These are phyloP conservation scores for Croton setiger DNA, from an alignment of 441 rosid genomes.

Conservation along the genomic window DNA sequence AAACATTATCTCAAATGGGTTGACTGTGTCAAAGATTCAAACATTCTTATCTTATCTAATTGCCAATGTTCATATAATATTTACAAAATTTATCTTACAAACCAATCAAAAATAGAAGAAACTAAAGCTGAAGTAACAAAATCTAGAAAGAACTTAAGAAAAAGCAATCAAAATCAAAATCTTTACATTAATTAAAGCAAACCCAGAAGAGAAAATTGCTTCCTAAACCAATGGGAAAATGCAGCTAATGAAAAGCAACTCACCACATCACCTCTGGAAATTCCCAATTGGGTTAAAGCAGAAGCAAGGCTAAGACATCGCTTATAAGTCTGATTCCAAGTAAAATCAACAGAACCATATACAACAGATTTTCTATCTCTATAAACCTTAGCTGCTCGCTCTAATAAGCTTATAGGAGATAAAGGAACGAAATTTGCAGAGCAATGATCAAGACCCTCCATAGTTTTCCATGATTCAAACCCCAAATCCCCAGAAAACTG, in stretches of 20 bases:
- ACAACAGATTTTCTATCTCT: constrained; percentile 49
- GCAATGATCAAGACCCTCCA: constrained; percentile 47
- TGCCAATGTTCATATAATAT: too few species aligned
- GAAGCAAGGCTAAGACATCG: constrained; percentile 69
- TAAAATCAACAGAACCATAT: constrained; percentile 36
- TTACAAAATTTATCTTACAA: too few species aligned
- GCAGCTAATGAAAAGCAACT: background rate
- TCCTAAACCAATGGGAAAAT: background rate
- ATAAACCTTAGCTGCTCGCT: constrained; percentile 57
- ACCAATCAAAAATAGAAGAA: background rate
- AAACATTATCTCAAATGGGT: too few species aligned
- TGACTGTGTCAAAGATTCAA: too few species aligned
- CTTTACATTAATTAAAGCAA: background rate
- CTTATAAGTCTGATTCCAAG: constrained; percentile 56
- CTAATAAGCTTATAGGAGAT: constrained; percentile 61
- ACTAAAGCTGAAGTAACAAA: background rate
- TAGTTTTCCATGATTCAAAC: constrained; percentile 42
- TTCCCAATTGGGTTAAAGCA: constrained; percentile 33
- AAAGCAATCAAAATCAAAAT: background rate
- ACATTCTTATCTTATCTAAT: too few species aligned
- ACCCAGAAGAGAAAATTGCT: background rate
- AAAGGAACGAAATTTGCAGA: constrained; percentile 49
- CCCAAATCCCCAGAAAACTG: constrained; percentile 14
- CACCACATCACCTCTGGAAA: constrained; percentile 1
- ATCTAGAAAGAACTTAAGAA: background rate